phyloP scores from a whole-genome alignment of 176 grass and related monocot species.

The Lolium multiflorum region DNA sequence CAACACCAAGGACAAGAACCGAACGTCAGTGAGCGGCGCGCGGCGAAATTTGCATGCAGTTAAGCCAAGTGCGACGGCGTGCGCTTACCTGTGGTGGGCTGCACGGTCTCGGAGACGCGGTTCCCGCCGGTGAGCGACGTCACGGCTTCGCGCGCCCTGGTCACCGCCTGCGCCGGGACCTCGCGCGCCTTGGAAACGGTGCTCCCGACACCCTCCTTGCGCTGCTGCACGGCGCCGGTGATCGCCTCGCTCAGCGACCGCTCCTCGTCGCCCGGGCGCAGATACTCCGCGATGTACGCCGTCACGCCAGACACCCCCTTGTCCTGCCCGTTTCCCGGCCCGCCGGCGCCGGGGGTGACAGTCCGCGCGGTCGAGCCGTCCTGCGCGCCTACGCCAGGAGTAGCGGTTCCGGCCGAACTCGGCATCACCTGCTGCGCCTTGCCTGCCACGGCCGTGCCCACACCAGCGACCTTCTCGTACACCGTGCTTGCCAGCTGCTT shows the following conservation, averaged over 20 bases:
- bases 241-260: constrained; percentile 66
- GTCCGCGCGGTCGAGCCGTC: neutral
- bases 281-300: constrained; percentile 68
- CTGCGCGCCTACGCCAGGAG: constrained; percentile 21
- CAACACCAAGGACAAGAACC: constrained; percentile 2
- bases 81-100: constrained; percentile 17
- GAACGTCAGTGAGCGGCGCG: too few relatives aligned
- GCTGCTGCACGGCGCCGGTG: constrained; percentile 59
- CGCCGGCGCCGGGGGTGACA: neutral
- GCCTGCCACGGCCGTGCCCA: constrained; percentile 43
- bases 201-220: constrained; percentile 49
- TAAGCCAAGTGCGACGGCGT: neutral
- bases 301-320: constrained; percentile 52
- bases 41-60: neutral
- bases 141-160: constrained; percentile 59
- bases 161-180: constrained; percentile 25
- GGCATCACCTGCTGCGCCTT: constrained; percentile 43
- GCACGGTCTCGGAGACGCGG: constrained; percentile 47
- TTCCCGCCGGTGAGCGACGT: constrained; percentile 62
- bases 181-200: constrained; percentile 34
- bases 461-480: constrained; percentile 68
- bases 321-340: constrained; percentile 37
- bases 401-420: constrained; percentile 1
- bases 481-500: constrained; percentile 63
- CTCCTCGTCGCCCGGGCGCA: constrained; percentile 79